A percentile compares a stretch with the other conserved stretches of the same genome.
phyloP scores from a whole-genome alignment of 164 flowering plant species.

The Malania oleifera region DNA sequence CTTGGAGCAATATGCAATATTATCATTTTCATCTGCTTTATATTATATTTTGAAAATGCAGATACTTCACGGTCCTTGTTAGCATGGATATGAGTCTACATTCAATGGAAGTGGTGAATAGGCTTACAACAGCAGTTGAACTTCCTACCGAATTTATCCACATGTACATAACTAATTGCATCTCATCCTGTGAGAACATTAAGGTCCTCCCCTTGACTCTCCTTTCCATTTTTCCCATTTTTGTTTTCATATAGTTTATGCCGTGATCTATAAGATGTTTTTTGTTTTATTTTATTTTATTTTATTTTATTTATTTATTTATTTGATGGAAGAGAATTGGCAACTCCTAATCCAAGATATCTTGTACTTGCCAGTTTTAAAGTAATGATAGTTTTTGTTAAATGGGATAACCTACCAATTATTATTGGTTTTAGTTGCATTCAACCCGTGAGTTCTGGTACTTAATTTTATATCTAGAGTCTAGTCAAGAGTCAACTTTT shows the following conservation, averaged over 20 bases:
- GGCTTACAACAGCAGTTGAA: conserved; percentile 82
- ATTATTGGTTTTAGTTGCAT: too few relatives aligned
- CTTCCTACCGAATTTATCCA: conserved; percentile 90
- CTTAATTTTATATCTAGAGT: too few relatives aligned
- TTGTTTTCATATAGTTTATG: conserved; percentile 3
- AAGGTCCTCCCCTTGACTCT: conserved; percentile 44
- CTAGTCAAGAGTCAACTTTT: too few relatives aligned
- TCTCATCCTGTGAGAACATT: conserved; percentile 79
- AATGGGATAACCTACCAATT: too few relatives aligned
- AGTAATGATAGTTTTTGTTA: too few relatives aligned
- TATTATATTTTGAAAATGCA: conserved; percentile 22
- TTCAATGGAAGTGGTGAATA: conserved; percentile 98
- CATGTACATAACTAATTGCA: conserved; percentile 88
- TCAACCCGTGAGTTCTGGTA: too few relatives aligned
- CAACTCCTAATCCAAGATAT: not conserved
- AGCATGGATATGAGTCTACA: conserved; percentile 98
- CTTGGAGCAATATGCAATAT: conserved; percentile 1
- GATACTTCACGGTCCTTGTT: conserved; percentile 87
- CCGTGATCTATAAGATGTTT: too few relatives aligned
- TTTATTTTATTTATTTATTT: not conserved
- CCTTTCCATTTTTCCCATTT: conserved; percentile 1
- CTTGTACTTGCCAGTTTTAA: not conserved
- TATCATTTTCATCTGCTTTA: not conserved
- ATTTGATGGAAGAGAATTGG: not conserved
- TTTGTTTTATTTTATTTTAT: not conserved